Evolutionary conservation across 305 asterid species (phyloP).

Genomic region (Fraxinus paxiana): DNA sequence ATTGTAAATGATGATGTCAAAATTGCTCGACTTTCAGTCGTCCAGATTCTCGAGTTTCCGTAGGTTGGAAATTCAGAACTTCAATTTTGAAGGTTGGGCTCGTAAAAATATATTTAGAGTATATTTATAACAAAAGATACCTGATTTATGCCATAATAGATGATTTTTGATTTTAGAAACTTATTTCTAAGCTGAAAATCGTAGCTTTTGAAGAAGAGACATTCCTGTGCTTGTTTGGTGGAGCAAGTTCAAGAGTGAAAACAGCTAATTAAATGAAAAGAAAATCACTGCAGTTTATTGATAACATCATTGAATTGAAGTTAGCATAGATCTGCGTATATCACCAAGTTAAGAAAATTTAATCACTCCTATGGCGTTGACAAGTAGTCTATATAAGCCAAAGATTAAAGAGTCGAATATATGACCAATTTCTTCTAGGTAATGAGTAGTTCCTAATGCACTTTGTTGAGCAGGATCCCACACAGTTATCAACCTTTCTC

Average conservation of each 20-base stretch:
- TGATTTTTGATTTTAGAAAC: neutral
- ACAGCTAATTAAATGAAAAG: neutral
- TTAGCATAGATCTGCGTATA: neutral
- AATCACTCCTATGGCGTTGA: neutral
- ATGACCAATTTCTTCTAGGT: neutral
- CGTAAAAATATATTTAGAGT: neutral
- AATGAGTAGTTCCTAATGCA: conserved; percentile 32
- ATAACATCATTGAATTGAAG: neutral
- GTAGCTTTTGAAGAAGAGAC: neutral
- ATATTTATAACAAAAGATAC: neutral
- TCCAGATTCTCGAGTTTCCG: neutral
- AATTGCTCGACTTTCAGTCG: neutral
- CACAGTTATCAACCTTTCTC: conserved; percentile 68
- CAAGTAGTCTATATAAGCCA: neutral
- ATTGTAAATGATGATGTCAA: neutral
- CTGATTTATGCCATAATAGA: neutral
- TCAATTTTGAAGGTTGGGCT: neutral
- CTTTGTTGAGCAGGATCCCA: conserved; percentile 72
- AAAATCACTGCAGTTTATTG: neutral
- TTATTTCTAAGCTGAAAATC: neutral
- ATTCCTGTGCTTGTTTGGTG: neutral
- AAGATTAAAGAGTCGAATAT: neutral
- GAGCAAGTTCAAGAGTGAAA: neutral
- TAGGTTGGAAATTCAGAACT: neutral
- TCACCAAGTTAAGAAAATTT: neutral